Evolutionary conservation across 2,329 filamentous ascomycete species (phyloP).

Genomic region (Clarireedia paspali): DNA sequence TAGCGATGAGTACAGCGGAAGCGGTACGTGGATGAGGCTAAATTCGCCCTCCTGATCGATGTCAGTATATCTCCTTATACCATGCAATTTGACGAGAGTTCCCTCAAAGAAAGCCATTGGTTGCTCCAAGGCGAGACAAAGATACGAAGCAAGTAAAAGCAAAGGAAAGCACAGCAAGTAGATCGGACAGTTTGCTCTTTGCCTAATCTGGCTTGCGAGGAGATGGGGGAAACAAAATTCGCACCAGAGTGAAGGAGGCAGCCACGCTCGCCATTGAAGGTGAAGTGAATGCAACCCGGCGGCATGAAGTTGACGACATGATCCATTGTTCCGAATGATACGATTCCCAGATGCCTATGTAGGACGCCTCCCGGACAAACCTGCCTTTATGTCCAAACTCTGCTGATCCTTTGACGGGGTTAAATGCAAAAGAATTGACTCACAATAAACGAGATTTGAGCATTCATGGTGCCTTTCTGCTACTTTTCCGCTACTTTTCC

Average conservation of each 20-base stretch:
- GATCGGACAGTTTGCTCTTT: neutral
- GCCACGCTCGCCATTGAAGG: neutral
- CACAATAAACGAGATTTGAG: slow-evolving; percentile 51
- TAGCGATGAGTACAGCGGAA: slow-evolving; percentile 68
- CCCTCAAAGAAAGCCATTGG: neutral
- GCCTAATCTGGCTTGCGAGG: neutral
- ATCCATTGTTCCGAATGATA: neutral
- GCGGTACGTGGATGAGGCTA: slow-evolving; percentile 83
- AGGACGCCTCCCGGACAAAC: neutral
- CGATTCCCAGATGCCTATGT: neutral
- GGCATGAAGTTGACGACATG: slow-evolving; percentile 1
- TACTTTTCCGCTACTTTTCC: slow-evolving; percentile 11
- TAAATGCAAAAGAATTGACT: slow-evolving; percentile 24
- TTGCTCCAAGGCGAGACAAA: neutral
- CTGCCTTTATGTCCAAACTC: neutral
- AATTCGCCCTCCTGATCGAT: slow-evolving; percentile 68
- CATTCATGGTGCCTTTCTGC: slow-evolving; percentile 40
- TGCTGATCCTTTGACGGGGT: neutral
- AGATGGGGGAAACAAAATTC: neutral
- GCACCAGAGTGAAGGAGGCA: no score
- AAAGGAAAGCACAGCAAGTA: neutral
- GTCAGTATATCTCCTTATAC: slow-evolving; percentile 18
- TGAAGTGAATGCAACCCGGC: neutral
- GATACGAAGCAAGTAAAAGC: neutral
- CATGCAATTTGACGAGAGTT: slow-evolving; percentile 14